phyloP scores from a whole-genome alignment of 176 grass and related monocot species.

The Carex scoparia region DNA sequence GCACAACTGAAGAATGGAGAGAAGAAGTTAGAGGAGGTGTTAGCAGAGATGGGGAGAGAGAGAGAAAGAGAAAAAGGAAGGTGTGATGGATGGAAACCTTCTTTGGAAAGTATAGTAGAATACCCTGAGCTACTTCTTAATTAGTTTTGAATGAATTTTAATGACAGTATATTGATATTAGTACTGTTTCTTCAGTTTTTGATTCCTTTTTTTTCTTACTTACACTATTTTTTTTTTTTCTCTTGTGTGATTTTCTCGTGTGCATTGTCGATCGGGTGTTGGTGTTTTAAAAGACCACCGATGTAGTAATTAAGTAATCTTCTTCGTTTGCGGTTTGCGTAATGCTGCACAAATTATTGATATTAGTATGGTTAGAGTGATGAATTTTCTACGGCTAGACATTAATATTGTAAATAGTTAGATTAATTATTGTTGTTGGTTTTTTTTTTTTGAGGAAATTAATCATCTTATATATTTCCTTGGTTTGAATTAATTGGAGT shows the following conservation, averaged over 20 bases:
- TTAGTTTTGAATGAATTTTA: background rate
- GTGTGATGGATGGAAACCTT: conserved; percentile 43
- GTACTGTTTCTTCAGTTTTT: background rate
- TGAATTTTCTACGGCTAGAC: conserved; percentile 2
- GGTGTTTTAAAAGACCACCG: background rate
- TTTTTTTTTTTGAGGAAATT: background rate
- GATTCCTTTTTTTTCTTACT: background rate
- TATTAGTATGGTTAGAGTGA: background rate
- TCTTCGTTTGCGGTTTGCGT: background rate
- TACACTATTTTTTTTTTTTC: background rate
- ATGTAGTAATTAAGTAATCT: background rate
- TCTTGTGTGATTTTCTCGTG: conserved; percentile 12
- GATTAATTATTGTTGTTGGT: background rate
- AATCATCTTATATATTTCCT: background rate
- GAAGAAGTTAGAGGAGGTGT: conserved; percentile 52
- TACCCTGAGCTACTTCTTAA: conserved; percentile 27
- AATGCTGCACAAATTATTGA: background rate
- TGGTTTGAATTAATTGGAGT: background rate
- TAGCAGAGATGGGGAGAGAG: conserved; percentile 37
- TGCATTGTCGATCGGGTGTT: background rate
- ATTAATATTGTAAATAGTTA: conserved; percentile 14
- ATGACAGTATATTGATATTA: background rate
- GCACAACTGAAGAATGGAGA: conserved; percentile 65
- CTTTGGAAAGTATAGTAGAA: conserved; percentile 65
- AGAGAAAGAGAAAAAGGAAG: conserved; percentile 17